phyloP scores from a whole-genome alignment of 225 moss, liverwort and hornwort genomes.

The Pseudoscleropodium purum region DNA sequence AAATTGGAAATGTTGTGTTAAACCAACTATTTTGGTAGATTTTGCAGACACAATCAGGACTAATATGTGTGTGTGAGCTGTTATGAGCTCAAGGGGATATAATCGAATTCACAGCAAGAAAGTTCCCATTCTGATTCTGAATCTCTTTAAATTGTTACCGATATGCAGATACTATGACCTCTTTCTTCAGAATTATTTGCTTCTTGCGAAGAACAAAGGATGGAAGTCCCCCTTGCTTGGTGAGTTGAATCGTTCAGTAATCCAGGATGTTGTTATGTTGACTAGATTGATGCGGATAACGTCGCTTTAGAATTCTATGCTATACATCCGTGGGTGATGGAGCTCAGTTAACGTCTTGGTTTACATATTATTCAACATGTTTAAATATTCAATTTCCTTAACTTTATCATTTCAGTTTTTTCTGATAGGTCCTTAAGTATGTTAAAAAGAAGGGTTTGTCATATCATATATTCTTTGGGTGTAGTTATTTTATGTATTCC shows the following conservation, averaged over 20 bases:
- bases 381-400: background rate
- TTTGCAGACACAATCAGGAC: background rate
- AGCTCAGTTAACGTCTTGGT: background rate
- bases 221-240: slow-evolving; percentile 86
- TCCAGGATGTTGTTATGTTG: background rate
- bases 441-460: background rate
- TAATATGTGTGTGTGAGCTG: background rate
- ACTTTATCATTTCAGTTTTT: background rate
- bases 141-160: background rate
- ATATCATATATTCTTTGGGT: background rate
- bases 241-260: slow-evolving; percentile 18
- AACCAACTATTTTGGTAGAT: background rate
- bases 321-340: background rate
- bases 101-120: background rate
- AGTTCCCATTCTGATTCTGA: background rate
- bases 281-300: background rate
- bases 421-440: background rate
- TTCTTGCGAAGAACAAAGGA: slow-evolving; percentile 63
- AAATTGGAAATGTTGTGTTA: background rate
- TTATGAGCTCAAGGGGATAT: background rate
- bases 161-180: slow-evolving; percentile 79
- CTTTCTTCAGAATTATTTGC: slow-evolving; percentile 78
- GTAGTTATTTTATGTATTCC: background rate
- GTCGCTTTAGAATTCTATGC: background rate
- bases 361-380: background rate